Percentiles rank a stretch among this genome's conserved stretches.
These are phyloP conservation scores for Angophora floribunda DNA, from an alignment of 345 rosid species.

Conservation along the genomic window DNA sequence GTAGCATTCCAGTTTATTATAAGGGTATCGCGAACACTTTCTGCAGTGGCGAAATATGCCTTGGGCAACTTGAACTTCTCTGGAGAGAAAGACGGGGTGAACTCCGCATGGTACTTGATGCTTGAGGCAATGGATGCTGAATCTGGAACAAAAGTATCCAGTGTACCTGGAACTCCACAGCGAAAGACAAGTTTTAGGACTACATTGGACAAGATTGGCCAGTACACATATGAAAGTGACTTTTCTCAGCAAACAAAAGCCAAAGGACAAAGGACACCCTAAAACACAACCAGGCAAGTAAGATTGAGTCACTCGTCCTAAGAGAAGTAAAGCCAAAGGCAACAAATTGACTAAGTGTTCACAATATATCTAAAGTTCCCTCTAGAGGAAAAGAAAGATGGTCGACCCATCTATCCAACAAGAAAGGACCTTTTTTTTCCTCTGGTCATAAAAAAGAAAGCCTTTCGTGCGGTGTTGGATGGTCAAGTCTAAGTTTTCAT, in stretches of 20 bases:
- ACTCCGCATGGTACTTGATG: conserved; percentile 47
- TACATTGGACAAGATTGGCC: background rate
- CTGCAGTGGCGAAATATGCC: conserved; percentile 42
- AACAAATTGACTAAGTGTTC: background rate
- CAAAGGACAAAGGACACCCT: background rate
- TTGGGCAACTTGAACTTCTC: conserved; percentile 41
- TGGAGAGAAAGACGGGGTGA: conserved; percentile 43
- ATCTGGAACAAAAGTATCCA: conserved; percentile 17
- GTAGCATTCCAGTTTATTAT: conserved; percentile 55
- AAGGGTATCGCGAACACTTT: conserved; percentile 38
- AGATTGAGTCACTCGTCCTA: background rate
- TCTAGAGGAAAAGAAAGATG: background rate
- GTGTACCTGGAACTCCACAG: conserved; percentile 16
- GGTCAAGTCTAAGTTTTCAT: background rate
- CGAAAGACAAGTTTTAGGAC: background rate
- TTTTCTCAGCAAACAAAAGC: background rate
- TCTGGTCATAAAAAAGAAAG: background rate
- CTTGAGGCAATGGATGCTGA: conserved; percentile 32
- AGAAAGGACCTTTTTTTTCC: background rate
- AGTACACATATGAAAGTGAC: background rate
- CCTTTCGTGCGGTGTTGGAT: background rate
- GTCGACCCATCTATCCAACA: background rate
- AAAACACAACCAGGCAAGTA: background rate
- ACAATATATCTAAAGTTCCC: background rate
- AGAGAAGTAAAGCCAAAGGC: background rate